Evolutionary conservation across 2,329 filamentous ascomycete species (phyloP).

Genomic region (Aspergillus melleus): DNA sequence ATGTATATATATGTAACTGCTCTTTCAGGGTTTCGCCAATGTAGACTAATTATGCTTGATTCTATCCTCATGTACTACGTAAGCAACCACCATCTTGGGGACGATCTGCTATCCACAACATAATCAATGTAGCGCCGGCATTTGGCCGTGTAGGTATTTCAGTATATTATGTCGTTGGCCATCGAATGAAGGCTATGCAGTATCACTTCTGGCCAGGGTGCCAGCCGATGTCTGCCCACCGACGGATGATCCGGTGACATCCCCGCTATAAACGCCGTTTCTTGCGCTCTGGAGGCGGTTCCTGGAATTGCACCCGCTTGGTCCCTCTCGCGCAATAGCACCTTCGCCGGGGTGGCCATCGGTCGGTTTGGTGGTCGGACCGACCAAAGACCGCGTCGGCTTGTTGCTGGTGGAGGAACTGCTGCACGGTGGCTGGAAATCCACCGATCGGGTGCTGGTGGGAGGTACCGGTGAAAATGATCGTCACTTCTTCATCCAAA

Average conservation of each 20-base stretch:
- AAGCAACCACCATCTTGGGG: neutral
- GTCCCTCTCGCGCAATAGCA: slow-evolving; percentile 15
- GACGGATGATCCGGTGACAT: slow-evolving; percentile 3
- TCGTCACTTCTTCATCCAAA: slow-evolving; percentile 14
- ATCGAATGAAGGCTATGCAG: neutral
- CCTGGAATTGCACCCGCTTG: slow-evolving; percentile 12
- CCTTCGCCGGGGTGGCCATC: slow-evolving; percentile 14
- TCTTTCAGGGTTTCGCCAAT: neutral
- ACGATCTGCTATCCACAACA: neutral
- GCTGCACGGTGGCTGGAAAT: slow-evolving; percentile 15
- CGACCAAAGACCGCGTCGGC: slow-evolving; percentile 15
- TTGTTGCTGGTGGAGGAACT: slow-evolving; percentile 16
- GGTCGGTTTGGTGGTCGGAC: slow-evolving; percentile 12
- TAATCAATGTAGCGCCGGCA: neutral
- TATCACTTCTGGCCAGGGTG: neutral
- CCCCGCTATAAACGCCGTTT: slow-evolving; percentile 5
- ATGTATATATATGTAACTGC: neutral
- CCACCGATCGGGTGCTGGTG: slow-evolving; percentile 13
- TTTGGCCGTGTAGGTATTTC: neutral
- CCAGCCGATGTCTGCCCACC: slow-evolving; percentile 1
- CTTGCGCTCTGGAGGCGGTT: slow-evolving; percentile 7
- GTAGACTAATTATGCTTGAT: neutral
- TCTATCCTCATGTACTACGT: neutral
- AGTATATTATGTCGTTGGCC: neutral
- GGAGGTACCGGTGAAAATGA: slow-evolving; percentile 4